A percentile compares a stretch with the other conserved stretches of the same genome.
Evolutionary conservation across 1,284 basidiomycete genomes (phyloP).

Genomic region (Austroboletus niveus): DNA sequence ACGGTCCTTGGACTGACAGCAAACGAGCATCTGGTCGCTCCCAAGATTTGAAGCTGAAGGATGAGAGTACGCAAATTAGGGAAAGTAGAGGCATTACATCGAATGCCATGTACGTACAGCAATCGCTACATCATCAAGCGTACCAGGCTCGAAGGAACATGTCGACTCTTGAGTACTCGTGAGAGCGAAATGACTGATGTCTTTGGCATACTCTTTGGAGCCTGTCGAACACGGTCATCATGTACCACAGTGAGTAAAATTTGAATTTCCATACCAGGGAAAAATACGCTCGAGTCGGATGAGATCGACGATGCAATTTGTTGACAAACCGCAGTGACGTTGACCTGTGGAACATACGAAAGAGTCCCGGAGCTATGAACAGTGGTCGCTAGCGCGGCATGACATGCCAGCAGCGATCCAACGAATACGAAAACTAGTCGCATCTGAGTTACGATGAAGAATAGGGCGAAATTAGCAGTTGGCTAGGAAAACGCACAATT

Average conservation of each 20-base stretch:
- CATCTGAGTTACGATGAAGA: neutral
- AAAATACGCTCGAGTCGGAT: constrained; percentile 34
- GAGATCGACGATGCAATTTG: constrained; percentile 27
- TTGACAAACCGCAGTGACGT: constrained; percentile 17
- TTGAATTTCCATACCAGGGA: constrained; percentile 25
- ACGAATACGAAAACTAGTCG: neutral
- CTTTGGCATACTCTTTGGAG: neutral
- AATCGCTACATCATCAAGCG: neutral
- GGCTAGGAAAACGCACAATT: too few relatives aligned
- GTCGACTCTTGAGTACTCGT: neutral
- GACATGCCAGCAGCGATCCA: neutral
- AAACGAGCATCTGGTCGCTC: constrained; percentile 36
- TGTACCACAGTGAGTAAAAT: neutral
- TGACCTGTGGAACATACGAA: neutral
- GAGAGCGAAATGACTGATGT: neutral
- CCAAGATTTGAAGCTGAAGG: constrained; percentile 37
- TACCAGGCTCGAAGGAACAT: neutral
- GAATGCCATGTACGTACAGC: neutral
- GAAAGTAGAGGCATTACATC: neutral
- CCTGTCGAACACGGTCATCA: neutral
- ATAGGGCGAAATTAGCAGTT: too few relatives aligned
- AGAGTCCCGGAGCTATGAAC: neutral
- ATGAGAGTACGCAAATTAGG: neutral
- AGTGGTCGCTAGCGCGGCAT: neutral
- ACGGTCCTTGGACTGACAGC: constrained; percentile 6